Percentiles rank a stretch among this genome's conserved stretches.
phyloP scores from a whole-genome alignment of 108 stramenopile species.

The Cyclotella choctawhatcheeana region DNA sequence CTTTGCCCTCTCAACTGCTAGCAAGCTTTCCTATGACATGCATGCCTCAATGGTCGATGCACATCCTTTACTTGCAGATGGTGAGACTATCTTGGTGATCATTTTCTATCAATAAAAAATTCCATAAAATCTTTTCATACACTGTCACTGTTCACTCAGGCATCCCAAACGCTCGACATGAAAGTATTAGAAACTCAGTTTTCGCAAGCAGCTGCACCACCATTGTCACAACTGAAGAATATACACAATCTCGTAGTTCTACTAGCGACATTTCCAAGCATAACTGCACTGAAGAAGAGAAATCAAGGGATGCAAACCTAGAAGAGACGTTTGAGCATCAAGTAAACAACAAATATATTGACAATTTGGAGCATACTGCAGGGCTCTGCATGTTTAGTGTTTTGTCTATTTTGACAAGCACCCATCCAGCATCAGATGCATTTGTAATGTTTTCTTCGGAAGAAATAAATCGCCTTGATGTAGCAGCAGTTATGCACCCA shows the following conservation, averaged over 20 bases:
- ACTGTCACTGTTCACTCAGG: constrained; percentile 1
- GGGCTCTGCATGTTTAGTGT: constrained; percentile 59
- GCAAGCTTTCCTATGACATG: constrained; percentile 16
- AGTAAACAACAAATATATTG: constrained; percentile 66
- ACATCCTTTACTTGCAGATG: constrained; percentile 54
- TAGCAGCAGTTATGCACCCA: constrained; percentile 57
- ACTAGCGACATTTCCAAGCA: constrained; percentile 18
- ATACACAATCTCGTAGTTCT: constrained; percentile 39
- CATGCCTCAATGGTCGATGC: constrained; percentile 37
- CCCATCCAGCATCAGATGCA: constrained; percentile 60
- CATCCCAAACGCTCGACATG: constrained; percentile 69
- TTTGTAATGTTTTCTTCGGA: constrained; percentile 57
- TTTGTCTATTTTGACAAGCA: constrained; percentile 55
- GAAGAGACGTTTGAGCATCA: constrained; percentile 63
- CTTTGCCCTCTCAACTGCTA: constrained; percentile 48
- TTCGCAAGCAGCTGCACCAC: constrained; percentile 61
- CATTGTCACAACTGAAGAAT: constrained; percentile 60
- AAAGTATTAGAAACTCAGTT: constrained; percentile 67
- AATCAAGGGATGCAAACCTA: constrained; percentile 25
- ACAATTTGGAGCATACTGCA: constrained; percentile 51
- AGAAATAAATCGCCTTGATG: constrained; percentile 46
- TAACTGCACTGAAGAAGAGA: constrained; percentile 4
- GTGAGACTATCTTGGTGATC: too few species aligned
- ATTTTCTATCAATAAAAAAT: too few species aligned
- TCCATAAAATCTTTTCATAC: too few species aligned